These are phyloP conservation scores for Phytophthora melonis DNA, from an alignment of 352 stramenopile species.

Conservation along the genomic window DNA sequence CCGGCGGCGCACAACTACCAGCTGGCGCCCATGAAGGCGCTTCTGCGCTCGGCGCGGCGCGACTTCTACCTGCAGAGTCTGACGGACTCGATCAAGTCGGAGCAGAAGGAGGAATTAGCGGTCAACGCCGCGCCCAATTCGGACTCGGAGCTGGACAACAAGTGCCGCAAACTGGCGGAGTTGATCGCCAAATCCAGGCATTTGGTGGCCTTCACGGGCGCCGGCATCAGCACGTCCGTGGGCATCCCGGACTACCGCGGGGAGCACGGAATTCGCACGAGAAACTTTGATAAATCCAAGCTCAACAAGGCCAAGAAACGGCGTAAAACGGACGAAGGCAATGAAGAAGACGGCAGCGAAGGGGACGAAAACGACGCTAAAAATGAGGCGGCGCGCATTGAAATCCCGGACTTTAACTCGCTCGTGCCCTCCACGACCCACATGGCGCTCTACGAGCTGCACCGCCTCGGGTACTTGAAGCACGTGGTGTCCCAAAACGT, in stretches of 20 bases:
- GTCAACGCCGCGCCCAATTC: not conserved
- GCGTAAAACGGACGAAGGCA: slow-evolving; percentile 30
- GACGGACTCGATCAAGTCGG: slow-evolving; percentile 17
- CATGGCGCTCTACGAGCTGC: slow-evolving; percentile 84
- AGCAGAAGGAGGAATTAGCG: slow-evolving; percentile 12
- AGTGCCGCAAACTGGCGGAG: slow-evolving; percentile 67
- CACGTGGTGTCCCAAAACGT: slow-evolving; percentile 88
- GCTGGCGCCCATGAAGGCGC: slow-evolving; percentile 37
- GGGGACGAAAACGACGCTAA: slow-evolving; percentile 9
- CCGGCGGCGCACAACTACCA: slow-evolving; percentile 40
- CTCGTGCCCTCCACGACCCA: slow-evolving; percentile 81
- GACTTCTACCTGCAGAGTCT: slow-evolving; percentile 36
- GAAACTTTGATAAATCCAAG: slow-evolving; percentile 51
- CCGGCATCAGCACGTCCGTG: slow-evolving; percentile 82
- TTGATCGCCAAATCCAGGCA: slow-evolving; percentile 71
- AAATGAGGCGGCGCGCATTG: slow-evolving; percentile 14
- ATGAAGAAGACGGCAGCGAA: slow-evolving; percentile 26
- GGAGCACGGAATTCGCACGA: slow-evolving; percentile 83
- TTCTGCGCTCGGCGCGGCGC: slow-evolving; percentile 34
- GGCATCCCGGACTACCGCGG: slow-evolving; percentile 86
- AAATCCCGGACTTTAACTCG: slow-evolving; percentile 71
- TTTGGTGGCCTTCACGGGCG: slow-evolving; percentile 84
- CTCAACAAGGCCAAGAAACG: slow-evolving; percentile 32
- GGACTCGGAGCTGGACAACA: slow-evolving; percentile 49
- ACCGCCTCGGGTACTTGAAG: slow-evolving; percentile 77